Conservation (phyloP, 179 eudicot genomes). For the Spergularia azorica region DNA sequence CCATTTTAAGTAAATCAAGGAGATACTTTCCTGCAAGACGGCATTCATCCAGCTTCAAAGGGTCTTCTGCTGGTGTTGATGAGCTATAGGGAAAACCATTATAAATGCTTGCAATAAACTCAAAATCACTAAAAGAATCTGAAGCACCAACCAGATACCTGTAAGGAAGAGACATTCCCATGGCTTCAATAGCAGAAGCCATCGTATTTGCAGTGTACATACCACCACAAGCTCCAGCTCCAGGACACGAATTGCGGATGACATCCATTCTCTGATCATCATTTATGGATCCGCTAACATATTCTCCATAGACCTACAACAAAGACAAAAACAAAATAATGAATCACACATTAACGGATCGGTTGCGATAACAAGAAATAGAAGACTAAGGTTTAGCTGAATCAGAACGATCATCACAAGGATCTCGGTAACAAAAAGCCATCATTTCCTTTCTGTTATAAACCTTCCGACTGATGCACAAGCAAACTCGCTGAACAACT, state of each 20-base stretch:
- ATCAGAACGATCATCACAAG: neutral
- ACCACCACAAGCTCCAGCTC: conserved; percentile 99
- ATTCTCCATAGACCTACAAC: conserved; percentile 81
- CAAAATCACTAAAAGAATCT: neutral
- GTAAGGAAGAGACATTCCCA: conserved; percentile 98
- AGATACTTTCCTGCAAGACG: conserved; percentile 91
- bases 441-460: neutral
- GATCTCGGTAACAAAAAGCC: neutral
- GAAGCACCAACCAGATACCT: conserved; percentile 42
- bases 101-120: conserved; percentile 15
- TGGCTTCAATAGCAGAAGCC: conserved; percentile 94
- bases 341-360: neutral
- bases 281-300: conserved; percentile 72
- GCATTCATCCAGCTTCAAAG: conserved; percentile 90
- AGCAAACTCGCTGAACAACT: neutral
- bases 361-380: neutral
- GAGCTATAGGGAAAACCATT: conserved; percentile 50
- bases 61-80: conserved; percentile 98
- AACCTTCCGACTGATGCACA: neutral
- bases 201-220: conserved; percentile 98
- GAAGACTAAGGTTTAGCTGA: neutral
- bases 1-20: conserved; percentile 84
- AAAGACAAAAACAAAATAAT: conserved; percentile 7
- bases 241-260: conserved; percentile 92
- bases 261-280: conserved; percentile 82